Percentiles rank a stretch among this genome's conserved stretches.
These are phyloP conservation scores for Penicillium sp. DNA, from an alignment of 2,329 filamentous ascomycete genomes.

Conservation along the genomic window DNA sequence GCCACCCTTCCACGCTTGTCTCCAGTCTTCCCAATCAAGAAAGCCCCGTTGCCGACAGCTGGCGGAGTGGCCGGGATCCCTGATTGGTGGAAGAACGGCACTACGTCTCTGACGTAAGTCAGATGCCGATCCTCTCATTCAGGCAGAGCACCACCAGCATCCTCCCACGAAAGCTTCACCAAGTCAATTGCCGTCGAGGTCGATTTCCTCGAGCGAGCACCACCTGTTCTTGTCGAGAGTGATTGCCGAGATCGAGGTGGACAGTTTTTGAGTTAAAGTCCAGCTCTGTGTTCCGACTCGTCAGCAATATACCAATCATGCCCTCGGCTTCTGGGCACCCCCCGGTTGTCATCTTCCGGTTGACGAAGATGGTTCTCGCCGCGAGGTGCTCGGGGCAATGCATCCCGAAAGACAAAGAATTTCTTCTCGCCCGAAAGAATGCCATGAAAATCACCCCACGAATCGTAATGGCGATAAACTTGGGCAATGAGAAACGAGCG, in stretches of 20 bases:
- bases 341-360: background rate
- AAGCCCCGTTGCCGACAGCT: slow-evolving; percentile 12
- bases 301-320: background rate
- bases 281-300: no score
- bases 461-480: background rate
- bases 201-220: background rate
- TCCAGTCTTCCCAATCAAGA: background rate
- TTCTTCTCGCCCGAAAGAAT: slow-evolving; percentile 8
- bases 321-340: background rate
- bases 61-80: background rate
- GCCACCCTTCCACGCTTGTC: background rate
- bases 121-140: slow-evolving; percentile 1
- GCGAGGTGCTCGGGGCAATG: slow-evolving; percentile 8
- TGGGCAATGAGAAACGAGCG: background rate
- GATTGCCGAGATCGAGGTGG: background rate
- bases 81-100: slow-evolving; percentile 13
- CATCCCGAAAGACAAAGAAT: slow-evolving; percentile 3
- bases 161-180: background rate
- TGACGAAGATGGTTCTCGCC: background rate
- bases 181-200: slow-evolving; percentile 19
- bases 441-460: background rate
- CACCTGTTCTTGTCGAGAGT: background rate
- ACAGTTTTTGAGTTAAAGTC: no score
- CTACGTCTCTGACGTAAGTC: slow-evolving; percentile 6
- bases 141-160: slow-evolving; percentile 6